Base-by-base conservation (phyloP, 805 yeast species). In the Pichia sporocuriosa region DNA sequence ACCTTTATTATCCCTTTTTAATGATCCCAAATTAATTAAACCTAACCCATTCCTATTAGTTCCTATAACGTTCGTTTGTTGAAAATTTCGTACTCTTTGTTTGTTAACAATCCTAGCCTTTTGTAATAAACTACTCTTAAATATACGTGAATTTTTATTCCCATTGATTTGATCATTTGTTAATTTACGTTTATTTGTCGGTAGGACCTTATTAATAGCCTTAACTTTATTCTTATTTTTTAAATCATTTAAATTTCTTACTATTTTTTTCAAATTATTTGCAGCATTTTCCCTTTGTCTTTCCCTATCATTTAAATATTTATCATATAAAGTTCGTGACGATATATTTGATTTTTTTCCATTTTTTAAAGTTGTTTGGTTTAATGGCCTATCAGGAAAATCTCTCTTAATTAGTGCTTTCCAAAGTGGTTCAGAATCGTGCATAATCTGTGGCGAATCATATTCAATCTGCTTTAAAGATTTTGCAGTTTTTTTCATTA, bases 351-450 rank as follows among this genome's bases (percentile, higher is more conserved):
- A 22, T 27, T 48, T 47, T 25, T 46, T 43, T 15, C 56, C 58
- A 25, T 45, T 43, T 35, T 48, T 45, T 13, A 49, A 38, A 15
- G 35, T 37, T 21, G 39, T 24, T 32, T 42, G 50, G 10, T 44
- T 51, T 3, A 43, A 15, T 13, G 77, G 75, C 27, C 77, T 53
- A 36, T 66, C 67, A 3, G 72, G 65, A 46, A 75, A 75, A 50
- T 74, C 80, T 42, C 69, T 63, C 30, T 58, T 58, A 1, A 75
- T 57, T 19, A 75, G 54, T n/a, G 45, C 41, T 30, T 51, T 54
- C 81, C 81, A 75, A 26, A 75, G 47, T 6, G 57, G 60, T 46
- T 73, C 78, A 4, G 72, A 58, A 32, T 63, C 55, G 1, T 69
- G 65, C 6, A 54, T 54, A 2, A 75, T 49, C 20, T 63, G 72